phyloP scores from a whole-genome alignment of 345 rosid species.

The Zanthoxylum bungeanum region DNA sequence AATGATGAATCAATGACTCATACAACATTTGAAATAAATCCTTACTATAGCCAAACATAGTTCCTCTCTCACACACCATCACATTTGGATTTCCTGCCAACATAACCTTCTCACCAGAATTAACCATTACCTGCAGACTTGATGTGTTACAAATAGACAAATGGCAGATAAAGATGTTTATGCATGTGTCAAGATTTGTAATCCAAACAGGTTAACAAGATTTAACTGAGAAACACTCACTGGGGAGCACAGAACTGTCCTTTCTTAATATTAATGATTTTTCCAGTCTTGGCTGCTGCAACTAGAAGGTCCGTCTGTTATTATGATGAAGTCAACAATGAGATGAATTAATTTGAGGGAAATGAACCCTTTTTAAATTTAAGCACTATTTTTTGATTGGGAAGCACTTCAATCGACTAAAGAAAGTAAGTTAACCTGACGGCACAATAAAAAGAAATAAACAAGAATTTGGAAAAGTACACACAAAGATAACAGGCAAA shows the following conservation, averaged over 20 bases:
- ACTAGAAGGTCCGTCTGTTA: slow-evolving; percentile 95
- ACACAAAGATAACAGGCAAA: background rate
- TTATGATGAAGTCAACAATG: slow-evolving; percentile 18
- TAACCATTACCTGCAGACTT: slow-evolving; percentile 71
- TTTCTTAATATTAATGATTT: slow-evolving; percentile 87
- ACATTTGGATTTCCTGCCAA: slow-evolving; percentile 93
- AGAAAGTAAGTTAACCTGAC: slow-evolving; percentile 56
- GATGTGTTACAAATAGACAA: slow-evolving; percentile 11
- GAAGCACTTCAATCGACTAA: slow-evolving; percentile 3
- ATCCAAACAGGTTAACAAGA: slow-evolving; percentile 4
- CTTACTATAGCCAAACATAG: slow-evolving; percentile 99
- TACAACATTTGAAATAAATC: background rate
- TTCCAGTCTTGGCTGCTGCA: slow-evolving; percentile 93
- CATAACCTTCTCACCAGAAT: slow-evolving; percentile 87
- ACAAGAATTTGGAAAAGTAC: background rate
- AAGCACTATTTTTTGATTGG: too few species aligned
- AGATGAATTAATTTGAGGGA: slow-evolving; percentile 6
- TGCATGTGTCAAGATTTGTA: background rate
- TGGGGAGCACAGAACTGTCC: slow-evolving; percentile 95
- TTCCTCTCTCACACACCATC: slow-evolving; percentile 98
- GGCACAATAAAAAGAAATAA: slow-evolving; percentile 49
- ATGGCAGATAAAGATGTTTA: slow-evolving; percentile 4
- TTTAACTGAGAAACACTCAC: slow-evolving; percentile 42
- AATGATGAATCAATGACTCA: background rate
- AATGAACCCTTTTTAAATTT: background rate